Evolutionary conservation across 192 early-diverging fungal genomes (phyloP), one percentile per base, ranked within the genome.

Genomic region (Mortierella claussenii): DNA sequence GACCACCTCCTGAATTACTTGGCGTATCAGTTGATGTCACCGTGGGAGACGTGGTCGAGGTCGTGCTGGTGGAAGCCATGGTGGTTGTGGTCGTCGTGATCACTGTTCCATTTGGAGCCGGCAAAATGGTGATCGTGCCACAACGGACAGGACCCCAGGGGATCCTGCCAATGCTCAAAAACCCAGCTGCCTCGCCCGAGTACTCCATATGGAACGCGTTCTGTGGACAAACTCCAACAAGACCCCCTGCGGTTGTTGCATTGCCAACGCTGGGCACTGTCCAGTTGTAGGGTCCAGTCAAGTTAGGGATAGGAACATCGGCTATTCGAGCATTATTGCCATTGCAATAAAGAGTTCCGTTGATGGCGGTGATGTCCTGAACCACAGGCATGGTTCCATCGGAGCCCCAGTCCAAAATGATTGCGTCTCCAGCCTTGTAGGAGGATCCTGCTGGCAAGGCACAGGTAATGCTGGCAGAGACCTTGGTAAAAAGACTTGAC

Each of bases 141-240:
- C 69, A 74, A 23, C 32, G 43, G 7, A 59, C 61, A 20, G 69
- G 69, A 9, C 69, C 69, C 69, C 69, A 74, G 4, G 60, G 49
- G 21, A 52, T 52, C n/a, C 32, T 43, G 4, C 34, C 20, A 0
- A 58, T 45, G 4, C 44, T n/a, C 20, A 60, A 23, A 47, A 60
- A 65, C 26, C 58, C 58, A 12, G 10, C 17, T 2, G 56, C 50
- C 12, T 48, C n/a, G 28, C 73, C 73, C 13, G 52, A 33, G 37
- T 76, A 76, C 23, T 67, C 58, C 10, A 76, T 62, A 53, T 76
- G 63, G 24, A 76, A 76, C 28, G 64, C 58, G 21, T 76, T 76
- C 37, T 15, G 30, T 4, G 59, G 23, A 51, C 73, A 76, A 27
- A 33, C 30, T 1, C 73, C 73, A 0, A 43, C 24, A 15, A 32